Evolutionary conservation across 2,329 filamentous ascomycete genomes (phyloP).

Genomic region (Blastomyces percursus): DNA sequence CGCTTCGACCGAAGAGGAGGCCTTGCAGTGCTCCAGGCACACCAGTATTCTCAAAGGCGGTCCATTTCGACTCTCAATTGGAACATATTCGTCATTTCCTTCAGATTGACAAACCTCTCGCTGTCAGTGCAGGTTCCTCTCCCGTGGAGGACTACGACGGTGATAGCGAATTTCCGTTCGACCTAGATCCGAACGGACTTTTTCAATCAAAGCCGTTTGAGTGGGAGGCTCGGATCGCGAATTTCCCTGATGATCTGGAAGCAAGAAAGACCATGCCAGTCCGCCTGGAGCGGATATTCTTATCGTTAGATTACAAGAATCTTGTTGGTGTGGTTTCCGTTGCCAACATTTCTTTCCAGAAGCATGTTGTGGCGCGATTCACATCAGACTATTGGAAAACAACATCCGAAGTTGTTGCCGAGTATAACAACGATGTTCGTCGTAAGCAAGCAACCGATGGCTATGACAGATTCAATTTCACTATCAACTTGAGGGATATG

Average conservation of each 20-base stretch:
- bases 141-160: conserved; percentile 80
- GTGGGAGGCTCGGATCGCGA: conserved; percentile 77
- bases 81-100: conserved; percentile 95
- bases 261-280: conserved; percentile 56
- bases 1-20: conserved; percentile 65
- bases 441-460: conserved; percentile 52
- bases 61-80: conserved; percentile 96
- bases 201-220: conserved; percentile 46
- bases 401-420: conserved; percentile 83
- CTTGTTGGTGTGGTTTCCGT: conserved; percentile 75
- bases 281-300: conserved; percentile 73
- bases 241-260: conserved; percentile 62
- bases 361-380: conserved; percentile 81
- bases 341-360: conserved; percentile 81
- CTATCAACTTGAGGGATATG: conserved; percentile 82
- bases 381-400: conserved; percentile 99
- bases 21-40: conserved; percentile 97
- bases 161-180: conserved; percentile 83
- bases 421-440: conserved; percentile 70
- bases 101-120: conserved; percentile 86
- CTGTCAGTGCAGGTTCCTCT: conserved; percentile 87
- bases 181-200: conserved; percentile 37
- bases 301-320: conserved; percentile 78
- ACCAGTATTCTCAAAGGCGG: conserved; percentile 86
- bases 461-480: conserved; percentile 85